Evolutionary conservation across 169 alveolate genomes (phyloP).

Genomic region (Plasmodium gallinaceum): DNA sequence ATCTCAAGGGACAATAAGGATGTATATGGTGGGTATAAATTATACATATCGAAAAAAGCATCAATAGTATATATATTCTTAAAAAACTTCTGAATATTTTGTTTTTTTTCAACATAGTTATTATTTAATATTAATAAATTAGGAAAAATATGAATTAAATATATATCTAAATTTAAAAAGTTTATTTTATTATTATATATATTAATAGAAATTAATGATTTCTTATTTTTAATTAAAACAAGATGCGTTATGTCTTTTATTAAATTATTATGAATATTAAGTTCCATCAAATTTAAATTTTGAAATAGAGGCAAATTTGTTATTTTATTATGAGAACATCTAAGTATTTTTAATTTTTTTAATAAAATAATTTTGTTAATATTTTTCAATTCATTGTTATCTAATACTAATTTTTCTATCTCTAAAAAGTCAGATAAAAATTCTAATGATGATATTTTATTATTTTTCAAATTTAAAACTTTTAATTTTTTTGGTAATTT

Average conservation of each 20-base stretch:
- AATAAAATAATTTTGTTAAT: slow-evolving; percentile 17
- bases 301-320: slow-evolving; percentile 31
- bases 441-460: slow-evolving; percentile 16
- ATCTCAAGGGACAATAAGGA: slow-evolving; percentile 41
- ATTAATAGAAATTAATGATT: slow-evolving; percentile 17
- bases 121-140: slow-evolving; percentile 49
- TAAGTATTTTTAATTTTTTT: slow-evolving; percentile 30
- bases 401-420: slow-evolving; percentile 32
- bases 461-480: slow-evolving; percentile 40
- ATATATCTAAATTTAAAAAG: slow-evolving; percentile 39
- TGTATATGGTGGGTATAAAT: slow-evolving; percentile 63
- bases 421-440: slow-evolving; percentile 17
- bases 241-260: slow-evolving; percentile 49
- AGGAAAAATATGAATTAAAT: slow-evolving; percentile 41
- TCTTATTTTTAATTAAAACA: slow-evolving; percentile 33
- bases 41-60: slow-evolving; percentile 48
- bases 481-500: slow-evolving; percentile 31
- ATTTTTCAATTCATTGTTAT: slow-evolving; percentile 22
- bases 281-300: slow-evolving; percentile 23
- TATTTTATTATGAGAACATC: slow-evolving; percentile 57
- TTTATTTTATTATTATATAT: slow-evolving; percentile 59
- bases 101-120: slow-evolving; percentile 19
- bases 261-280: slow-evolving; percentile 47
- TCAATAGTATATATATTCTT: slow-evolving; percentile 55
- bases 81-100: slow-evolving; percentile 25